A percentile compares a stretch with the other conserved stretches of the same genome.
These are phyloP conservation scores for Apiotrichum brassicae DNA, from an alignment of 1,284 basidiomycete genomes.

Conservation along the genomic window DNA sequence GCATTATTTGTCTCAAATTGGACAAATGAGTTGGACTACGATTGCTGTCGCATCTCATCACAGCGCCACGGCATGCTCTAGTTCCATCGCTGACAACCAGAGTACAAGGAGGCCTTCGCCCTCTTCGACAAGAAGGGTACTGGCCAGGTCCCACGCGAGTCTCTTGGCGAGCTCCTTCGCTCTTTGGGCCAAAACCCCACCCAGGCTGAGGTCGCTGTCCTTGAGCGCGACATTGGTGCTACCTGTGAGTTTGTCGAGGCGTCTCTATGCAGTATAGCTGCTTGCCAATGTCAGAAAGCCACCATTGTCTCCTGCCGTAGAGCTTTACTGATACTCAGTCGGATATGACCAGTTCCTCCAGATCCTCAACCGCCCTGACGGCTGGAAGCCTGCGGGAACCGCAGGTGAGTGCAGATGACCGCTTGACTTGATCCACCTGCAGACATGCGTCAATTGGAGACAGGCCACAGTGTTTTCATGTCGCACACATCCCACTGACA, in stretches of 20 bases:
- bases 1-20: no score
- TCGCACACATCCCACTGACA: background rate
- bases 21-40: no score
- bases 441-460: no score
- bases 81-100: conserved; percentile 46
- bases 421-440: no score
- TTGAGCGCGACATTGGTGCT: conserved; percentile 57
- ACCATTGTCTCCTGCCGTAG: no score
- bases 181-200: conserved; percentile 97
- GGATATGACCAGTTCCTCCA: conserved; percentile 83
- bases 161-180: conserved; percentile 88
- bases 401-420: conserved; percentile 59
- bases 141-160: conserved; percentile 78
- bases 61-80: no score
- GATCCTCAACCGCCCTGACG: conserved; percentile 90
- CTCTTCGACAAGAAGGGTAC: conserved; percentile 97
- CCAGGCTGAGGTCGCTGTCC: conserved; percentile 85
- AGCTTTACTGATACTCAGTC: no score
- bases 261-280: no score
- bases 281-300: no score
- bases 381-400: conserved; percentile 92
- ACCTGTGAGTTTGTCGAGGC: conserved; percentile 45
- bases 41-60: no score
- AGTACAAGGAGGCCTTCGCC: conserved; percentile 94
- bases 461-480: no score